Percentiles rank a stretch among this genome's conserved stretches.
These are phyloP conservation scores for Gryganskiella cystojenkinii DNA, from an alignment of 192 early-diverging fungal genomes.

Conservation along the genomic window DNA sequence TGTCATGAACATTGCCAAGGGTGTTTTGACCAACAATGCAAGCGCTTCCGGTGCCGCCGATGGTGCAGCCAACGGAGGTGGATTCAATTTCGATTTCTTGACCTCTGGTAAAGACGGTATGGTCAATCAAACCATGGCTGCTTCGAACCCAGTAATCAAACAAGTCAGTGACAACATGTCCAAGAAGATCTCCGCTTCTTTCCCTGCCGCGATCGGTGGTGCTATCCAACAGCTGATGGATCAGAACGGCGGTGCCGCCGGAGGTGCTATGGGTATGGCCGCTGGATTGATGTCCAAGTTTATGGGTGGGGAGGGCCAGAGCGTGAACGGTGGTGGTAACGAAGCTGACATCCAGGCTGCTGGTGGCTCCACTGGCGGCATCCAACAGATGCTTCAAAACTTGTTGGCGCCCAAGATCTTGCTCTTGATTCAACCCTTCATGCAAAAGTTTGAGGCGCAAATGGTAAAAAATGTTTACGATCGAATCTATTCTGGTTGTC, in stretches of 20 bases:
- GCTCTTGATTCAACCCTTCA: constrained; percentile 20
- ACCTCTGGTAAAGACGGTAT: constrained; percentile 37
- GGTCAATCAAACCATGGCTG: constrained; percentile 24
- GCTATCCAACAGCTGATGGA: constrained; percentile 31
- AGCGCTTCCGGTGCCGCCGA: background rate
- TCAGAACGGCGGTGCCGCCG: constrained; percentile 19
- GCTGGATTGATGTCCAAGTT: constrained; percentile 40
- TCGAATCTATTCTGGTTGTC: no score
- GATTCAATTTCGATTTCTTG: constrained; percentile 43
- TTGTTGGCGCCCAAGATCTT: constrained; percentile 35
- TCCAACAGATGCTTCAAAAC: constrained; percentile 32
- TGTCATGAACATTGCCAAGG: constrained; percentile 40
- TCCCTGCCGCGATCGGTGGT: constrained; percentile 22
- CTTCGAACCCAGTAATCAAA: constrained; percentile 33
- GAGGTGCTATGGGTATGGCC: constrained; percentile 31
- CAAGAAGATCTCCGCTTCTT: constrained; percentile 16
- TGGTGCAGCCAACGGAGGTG: constrained; percentile 1
- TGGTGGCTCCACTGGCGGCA: constrained; percentile 12
- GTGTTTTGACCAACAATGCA: constrained; percentile 17
- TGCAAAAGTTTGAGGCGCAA: constrained; percentile 40
- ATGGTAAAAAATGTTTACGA: constrained; percentile 17
- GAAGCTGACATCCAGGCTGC: background rate
- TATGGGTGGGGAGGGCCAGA: background rate
- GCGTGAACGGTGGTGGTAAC: background rate
- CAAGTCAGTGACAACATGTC: constrained; percentile 45